These are phyloP conservation scores for Septoria linicola DNA, from an alignment of 2,329 filamentous ascomycete genomes.

Conservation along the genomic window DNA sequence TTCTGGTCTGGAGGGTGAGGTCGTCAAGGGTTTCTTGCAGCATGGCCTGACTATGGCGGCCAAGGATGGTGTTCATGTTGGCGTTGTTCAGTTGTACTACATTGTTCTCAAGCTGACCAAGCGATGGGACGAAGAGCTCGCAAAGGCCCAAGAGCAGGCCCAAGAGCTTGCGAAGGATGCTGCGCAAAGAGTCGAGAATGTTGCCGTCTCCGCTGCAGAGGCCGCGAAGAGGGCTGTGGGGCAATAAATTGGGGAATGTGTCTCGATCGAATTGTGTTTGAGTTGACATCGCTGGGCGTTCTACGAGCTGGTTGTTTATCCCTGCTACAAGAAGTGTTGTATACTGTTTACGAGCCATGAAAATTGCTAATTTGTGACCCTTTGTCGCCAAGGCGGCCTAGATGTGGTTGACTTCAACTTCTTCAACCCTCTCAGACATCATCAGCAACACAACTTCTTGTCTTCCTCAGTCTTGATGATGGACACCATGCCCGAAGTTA, in stretches of 20 bases:
- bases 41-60: conserved; percentile 86
- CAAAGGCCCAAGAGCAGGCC: conserved; percentile 31
- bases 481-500: no score
- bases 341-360: no score
- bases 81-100: conserved; percentile 72
- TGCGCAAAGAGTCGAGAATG: conserved; percentile 33
- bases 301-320: background rate
- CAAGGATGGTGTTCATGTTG: conserved; percentile 72
- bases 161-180: conserved; percentile 31
- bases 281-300: no score
- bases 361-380: no score
- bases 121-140: conserved; percentile 44
- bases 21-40: conserved; percentile 79
- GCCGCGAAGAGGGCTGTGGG: conserved; percentile 22
- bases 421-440: no score
- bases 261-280: no score
- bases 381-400: no score
- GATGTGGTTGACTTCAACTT: no score
- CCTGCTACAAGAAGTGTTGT: no score
- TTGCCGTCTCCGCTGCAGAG: conserved; percentile 23
- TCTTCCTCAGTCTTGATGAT: no score
- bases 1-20: conserved; percentile 70
- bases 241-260: background rate
- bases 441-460: no score
- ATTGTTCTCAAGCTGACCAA: conserved; percentile 54